These are phyloP conservation scores for Orbilia ellipsospora DNA, from an alignment of 2,329 filamentous ascomycete genomes.

Conservation along the genomic window DNA sequence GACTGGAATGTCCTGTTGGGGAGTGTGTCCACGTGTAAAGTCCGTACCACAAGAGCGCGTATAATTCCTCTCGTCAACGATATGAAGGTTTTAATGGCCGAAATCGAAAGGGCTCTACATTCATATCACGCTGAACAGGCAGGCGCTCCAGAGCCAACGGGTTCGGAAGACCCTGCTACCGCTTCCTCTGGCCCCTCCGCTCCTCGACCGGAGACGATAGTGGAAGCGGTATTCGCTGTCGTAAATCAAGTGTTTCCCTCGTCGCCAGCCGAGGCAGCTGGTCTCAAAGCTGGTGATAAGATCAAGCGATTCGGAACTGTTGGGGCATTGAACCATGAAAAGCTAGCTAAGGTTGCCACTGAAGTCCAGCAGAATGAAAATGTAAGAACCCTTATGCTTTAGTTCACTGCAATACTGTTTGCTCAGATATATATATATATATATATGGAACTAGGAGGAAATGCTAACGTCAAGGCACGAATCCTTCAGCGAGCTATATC, in stretches of 20 bases:
- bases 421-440: too few relatives aligned
- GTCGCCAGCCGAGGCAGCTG: slow-evolving; percentile 85
- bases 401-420: slow-evolving; percentile 2
- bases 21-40: slow-evolving; percentile 64
- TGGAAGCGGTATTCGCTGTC: slow-evolving; percentile 80
- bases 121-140: slow-evolving; percentile 75
- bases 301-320: slow-evolving; percentile 87
- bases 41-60: slow-evolving; percentile 89
- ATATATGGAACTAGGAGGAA: not conserved
- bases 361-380: slow-evolving; percentile 89
- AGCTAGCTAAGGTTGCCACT: slow-evolving; percentile 85
- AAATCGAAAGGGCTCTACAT: slow-evolving; percentile 87
- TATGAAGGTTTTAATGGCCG: slow-evolving; percentile 86
- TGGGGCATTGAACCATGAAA: slow-evolving; percentile 85
- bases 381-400: slow-evolving; percentile 67
- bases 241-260: slow-evolving; percentile 82
- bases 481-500: slow-evolving; percentile 55
- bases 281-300: slow-evolving; percentile 79
- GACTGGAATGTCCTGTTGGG: slow-evolving; percentile 37
- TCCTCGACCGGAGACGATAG: slow-evolving; percentile 61
- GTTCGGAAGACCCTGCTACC: slow-evolving; percentile 59
- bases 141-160: slow-evolving; percentile 65
- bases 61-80: slow-evolving; percentile 93
- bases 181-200: slow-evolving; percentile 60
- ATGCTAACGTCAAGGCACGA: too few relatives aligned